Conservation (phyloP, 495 filamentous ascomycete genomes). For the Melanomma pulvis-pyrius region DNA sequence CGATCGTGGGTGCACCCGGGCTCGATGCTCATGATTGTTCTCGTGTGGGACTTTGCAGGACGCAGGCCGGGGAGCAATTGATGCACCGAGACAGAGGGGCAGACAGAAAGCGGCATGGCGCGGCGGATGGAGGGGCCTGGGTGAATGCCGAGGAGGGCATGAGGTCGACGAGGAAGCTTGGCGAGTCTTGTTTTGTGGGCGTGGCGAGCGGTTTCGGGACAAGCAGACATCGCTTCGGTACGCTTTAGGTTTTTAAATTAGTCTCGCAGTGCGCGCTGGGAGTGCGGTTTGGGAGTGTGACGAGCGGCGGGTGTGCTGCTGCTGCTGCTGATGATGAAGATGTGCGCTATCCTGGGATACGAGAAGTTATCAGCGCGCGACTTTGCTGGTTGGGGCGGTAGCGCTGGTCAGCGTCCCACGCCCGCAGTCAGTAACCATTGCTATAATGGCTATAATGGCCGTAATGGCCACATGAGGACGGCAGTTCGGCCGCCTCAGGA, state of each 20-base stretch:
- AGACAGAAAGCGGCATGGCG: not conserved
- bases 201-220: constrained; percentile 2
- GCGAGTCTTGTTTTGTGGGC: constrained; percentile 8
- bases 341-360: not conserved
- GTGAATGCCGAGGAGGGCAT: not conserved
- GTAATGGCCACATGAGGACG: not conserved
- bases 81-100: not conserved
- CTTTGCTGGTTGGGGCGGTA: not conserved
- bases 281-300: not conserved
- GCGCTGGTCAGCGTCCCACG: not conserved
- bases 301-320: not conserved
- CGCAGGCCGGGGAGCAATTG: not conserved
- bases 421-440: not conserved
- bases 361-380: not conserved
- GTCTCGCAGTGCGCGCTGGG: not conserved
- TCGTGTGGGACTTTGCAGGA: not conserved
- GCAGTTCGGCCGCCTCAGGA: not conserved
- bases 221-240: not conserved
- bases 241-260: constrained; percentile 10
- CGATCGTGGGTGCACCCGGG: not conserved
- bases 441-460: not conserved
- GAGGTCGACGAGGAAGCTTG: constrained; percentile 11
- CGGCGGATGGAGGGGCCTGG: not conserved
- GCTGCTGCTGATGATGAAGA: not conserved
- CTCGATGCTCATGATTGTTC: not conserved